Conservation (phyloP, 2,329 filamentous ascomycete genomes). For the Cladosporium velox region DNA sequence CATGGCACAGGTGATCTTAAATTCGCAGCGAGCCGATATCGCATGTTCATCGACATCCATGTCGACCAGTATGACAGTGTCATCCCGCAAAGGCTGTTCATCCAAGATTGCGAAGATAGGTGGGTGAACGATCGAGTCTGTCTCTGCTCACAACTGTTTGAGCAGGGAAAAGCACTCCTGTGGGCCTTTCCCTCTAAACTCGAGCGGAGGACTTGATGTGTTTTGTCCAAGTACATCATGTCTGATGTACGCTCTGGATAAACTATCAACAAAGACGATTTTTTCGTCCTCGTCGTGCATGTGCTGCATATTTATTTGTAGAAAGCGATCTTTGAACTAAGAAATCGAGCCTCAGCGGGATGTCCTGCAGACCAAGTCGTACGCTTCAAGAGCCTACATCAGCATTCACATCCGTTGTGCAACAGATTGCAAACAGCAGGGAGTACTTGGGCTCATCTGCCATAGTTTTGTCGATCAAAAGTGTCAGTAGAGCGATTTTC, state of each 20-base stretch:
- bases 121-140: background rate
- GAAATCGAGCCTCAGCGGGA: background rate
- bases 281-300: background rate
- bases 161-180: background rate
- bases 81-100: background rate
- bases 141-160: background rate
- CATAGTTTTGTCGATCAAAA: no score
- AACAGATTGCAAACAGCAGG: no score
- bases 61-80: background rate
- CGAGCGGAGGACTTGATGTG: background rate
- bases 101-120: background rate
- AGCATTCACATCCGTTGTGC: background rate
- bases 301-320: background rate
- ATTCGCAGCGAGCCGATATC: background rate
- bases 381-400: background rate
- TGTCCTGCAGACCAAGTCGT: background rate
- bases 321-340: background rate
- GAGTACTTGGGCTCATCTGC: no score
- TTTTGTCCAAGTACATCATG: background rate
- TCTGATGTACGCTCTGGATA: background rate
- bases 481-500: no score
- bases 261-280: background rate
- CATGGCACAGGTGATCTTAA: background rate
- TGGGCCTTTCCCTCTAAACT: background rate
- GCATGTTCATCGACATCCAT: background rate